Conservation (phyloP, 257 asterid species). For the Handroanthus guayacan region DNA sequence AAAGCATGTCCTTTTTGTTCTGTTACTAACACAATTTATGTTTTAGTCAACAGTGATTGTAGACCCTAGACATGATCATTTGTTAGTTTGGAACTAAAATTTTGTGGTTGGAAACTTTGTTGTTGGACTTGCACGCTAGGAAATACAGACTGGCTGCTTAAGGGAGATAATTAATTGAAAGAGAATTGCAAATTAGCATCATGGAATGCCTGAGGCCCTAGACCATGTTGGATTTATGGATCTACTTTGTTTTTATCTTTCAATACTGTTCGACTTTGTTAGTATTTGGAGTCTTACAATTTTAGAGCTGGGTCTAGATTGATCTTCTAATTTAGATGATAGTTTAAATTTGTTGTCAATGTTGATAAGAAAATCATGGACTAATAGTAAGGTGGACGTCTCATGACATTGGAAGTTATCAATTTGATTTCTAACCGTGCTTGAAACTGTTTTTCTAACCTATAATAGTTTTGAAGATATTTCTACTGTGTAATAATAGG, state of each 20-base stretch:
- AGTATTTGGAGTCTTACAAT: slow-evolving; percentile 34
- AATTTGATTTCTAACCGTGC: no score
- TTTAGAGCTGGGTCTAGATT: no score
- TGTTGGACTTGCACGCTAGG: background rate
- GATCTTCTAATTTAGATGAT: no score
- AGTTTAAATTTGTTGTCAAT: no score
- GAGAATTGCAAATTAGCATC: background rate
- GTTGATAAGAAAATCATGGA: no score
- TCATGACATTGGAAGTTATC: no score
- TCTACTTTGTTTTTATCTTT: background rate
- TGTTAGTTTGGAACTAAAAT: background rate
- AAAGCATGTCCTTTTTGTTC: background rate
- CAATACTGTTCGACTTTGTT: background rate
- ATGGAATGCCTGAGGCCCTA: background rate
- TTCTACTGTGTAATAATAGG: no score
- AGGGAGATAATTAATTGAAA: no score
- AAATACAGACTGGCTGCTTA: background rate
- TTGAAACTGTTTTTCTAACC: no score
- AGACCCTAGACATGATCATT: background rate
- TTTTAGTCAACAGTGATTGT: slow-evolving; percentile 1
- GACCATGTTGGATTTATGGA: background rate
- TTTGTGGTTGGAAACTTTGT: background rate
- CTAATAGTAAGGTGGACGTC: no score
- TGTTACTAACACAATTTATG: background rate
- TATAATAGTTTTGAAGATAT: no score